Conservation (phyloP, 1,139 yeast genomes). For the Tardiomyces depauwii region DNA sequence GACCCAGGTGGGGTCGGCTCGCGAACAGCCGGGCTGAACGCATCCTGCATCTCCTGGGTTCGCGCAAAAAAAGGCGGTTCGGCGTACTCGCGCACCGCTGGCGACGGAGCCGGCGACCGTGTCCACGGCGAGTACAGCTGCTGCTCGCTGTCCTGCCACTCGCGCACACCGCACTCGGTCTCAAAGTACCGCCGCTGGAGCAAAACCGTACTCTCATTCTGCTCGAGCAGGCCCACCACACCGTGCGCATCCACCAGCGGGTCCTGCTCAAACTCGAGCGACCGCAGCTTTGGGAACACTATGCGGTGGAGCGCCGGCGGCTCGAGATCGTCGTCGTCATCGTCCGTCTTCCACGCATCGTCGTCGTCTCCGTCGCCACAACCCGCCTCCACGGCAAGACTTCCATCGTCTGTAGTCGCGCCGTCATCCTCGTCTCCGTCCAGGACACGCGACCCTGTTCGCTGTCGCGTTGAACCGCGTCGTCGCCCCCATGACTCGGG, state of each 20-base stretch:
- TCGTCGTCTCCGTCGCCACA: neutral
- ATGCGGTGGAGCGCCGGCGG: conserved; percentile 3
- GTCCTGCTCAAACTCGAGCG: conserved; percentile 22
- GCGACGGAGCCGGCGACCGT: conserved; percentile 25
- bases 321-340: neutral
- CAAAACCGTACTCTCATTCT: conserved; percentile 16
- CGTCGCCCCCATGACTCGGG: neutral
- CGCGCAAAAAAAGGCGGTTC: conserved; percentile 19
- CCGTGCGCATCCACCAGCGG: conserved; percentile 24
- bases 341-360: neutral
- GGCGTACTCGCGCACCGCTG: conserved; percentile 18
- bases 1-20: no score
- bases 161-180: conserved; percentile 3
- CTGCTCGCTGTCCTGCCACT: conserved; percentile 21
- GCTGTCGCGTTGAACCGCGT: neutral
- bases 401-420: no score
- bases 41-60: conserved; percentile 14
- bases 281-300: conserved; percentile 16
- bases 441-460: no score
- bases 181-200: conserved; percentile 20
- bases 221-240: conserved; percentile 19
- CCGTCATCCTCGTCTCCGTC: no score
- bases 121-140: conserved; percentile 23
- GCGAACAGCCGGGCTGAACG: conserved; percentile 16
- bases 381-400: neutral